These are phyloP conservation scores for Cryptomeria japonica DNA, from an alignment of 75 land plant species.

Conservation along the genomic window DNA sequence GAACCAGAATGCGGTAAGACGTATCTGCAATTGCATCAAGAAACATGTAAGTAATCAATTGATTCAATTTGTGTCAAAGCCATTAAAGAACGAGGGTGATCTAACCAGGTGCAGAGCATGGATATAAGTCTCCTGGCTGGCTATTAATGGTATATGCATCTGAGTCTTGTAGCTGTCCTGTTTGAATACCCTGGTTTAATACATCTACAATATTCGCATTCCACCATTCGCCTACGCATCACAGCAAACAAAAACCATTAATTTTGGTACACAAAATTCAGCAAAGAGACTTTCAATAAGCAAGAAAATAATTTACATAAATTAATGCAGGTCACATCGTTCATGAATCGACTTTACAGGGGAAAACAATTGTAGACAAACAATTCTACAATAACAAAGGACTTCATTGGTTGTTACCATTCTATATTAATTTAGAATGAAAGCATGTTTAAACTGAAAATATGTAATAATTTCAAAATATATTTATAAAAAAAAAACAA, in stretches of 20 bases:
- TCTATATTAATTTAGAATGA: no score
- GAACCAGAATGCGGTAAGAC: not conserved
- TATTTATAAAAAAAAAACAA: no score
- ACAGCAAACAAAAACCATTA: not conserved
- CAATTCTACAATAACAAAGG: no score
- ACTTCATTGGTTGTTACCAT: no score
- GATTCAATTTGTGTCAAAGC: not conserved
- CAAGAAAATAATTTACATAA: no score
- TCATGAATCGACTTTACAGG: no score
- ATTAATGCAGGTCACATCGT: no score
- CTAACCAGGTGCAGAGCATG: slow-evolving; percentile 19
- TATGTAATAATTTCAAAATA: no score
- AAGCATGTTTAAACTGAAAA: no score
- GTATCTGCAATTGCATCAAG: not conserved
- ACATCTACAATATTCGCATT: slow-evolving; percentile 30
- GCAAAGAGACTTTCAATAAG: no score
- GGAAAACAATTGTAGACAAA: no score
- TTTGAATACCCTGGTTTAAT: slow-evolving; percentile 5
- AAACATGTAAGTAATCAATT: not conserved
- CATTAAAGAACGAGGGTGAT: not conserved
- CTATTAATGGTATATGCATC: slow-evolving; percentile 20
- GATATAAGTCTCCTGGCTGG: slow-evolving; percentile 31
- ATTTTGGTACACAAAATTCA: no score
- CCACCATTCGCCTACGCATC: slow-evolving; percentile 43
- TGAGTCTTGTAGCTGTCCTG: not conserved